These are phyloP conservation scores for Trametes elegans DNA, from an alignment of 768 basidiomycete species.

Conservation along the genomic window DNA sequence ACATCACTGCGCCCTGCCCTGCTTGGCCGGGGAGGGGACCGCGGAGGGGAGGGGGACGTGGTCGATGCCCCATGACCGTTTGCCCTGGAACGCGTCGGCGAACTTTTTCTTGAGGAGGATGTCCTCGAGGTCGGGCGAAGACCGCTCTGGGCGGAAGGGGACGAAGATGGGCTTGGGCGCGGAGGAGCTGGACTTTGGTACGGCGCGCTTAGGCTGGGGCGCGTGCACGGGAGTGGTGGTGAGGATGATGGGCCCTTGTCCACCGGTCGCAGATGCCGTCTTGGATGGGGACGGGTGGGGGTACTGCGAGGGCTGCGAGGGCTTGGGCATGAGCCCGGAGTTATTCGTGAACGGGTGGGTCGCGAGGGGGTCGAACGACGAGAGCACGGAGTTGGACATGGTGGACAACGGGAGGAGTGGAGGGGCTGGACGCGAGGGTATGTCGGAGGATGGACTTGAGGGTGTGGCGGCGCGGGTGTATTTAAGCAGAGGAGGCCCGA, in stretches of 20 bases:
- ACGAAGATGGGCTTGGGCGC: constrained; percentile 41
- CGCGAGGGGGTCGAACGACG: constrained; percentile 57
- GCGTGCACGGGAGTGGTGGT: constrained; percentile 23
- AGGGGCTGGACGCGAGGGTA: neutral
- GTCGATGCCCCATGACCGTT: constrained; percentile 30
- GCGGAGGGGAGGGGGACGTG: constrained; percentile 15
- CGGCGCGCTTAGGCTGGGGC: constrained; percentile 28
- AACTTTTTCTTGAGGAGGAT: constrained; percentile 39
- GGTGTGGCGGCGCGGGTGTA: constrained; percentile 3
- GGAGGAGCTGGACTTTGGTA: constrained; percentile 13
- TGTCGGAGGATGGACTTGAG: neutral
- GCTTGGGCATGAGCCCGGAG: constrained; percentile 34
- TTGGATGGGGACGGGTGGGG: constrained; percentile 38
- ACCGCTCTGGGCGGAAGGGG: constrained; percentile 47
- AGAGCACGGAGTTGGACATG: constrained; percentile 33
- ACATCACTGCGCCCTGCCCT: constrained; percentile 20
- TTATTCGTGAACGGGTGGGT: constrained; percentile 56
- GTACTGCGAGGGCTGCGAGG: constrained; percentile 49
- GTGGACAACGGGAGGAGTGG: neutral
- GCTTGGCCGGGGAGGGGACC: constrained; percentile 10
- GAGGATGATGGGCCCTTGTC: constrained; percentile 12
- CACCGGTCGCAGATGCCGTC: constrained; percentile 3
- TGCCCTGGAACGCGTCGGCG: constrained; percentile 29
- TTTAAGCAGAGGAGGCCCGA: constrained; percentile 6
- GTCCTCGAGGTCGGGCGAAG: constrained; percentile 55